Evolutionary conservation across 2,329 filamentous ascomycete genomes (phyloP), one percentile per base, ranked within the genome.

Genomic region (Corniculantispora saksenae): DNA sequence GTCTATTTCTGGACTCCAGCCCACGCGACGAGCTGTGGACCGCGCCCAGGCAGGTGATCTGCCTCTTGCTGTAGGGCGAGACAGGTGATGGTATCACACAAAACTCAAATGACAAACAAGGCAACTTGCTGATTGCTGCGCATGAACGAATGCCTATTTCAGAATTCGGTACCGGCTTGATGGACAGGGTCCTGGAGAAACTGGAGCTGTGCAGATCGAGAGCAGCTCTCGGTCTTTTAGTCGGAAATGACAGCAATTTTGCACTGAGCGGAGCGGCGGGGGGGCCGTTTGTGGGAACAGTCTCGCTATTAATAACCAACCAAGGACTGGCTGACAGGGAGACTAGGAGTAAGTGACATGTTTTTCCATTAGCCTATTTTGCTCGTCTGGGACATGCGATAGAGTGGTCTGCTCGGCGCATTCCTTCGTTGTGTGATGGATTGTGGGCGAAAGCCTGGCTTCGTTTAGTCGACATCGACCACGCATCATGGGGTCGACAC

Each of bases 171-270:
- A 19, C 38, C 38, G 8, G 38, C 38, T 4, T 29, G 23, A 51
- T 21, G 29, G 6, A 21, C 27, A 55, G 51, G 51, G 51, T 21
- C 51, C n/a, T 55, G 29, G 27, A n/a, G 29, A 50, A 43, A 50
- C 47, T 50, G 23, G 47, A 50, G 48, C 23, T 19, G 17, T 83
- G 17, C 74, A 81, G 66, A 76, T 75, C 70, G 21, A 3, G 23
- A 27, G 25, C 23, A 29, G 48, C 32, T 32, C 32, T 32, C n/a
- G n/a, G 21, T 50, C 8, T 13, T 27, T 23, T 7, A 43, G 23
- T 29, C 12, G 90, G 90, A 0, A 87, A 92, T 70, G 90, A 94
- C 66, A 91, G 91, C 0, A 91, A 95, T 66, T n/a, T 94, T 92
- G 79, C 91, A 94, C 70, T 86, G 91, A 65, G 92, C 92, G 74